Conservation (phyloP, 2,329 filamentous ascomycete genomes). For the Waltergamsia citrina region DNA sequence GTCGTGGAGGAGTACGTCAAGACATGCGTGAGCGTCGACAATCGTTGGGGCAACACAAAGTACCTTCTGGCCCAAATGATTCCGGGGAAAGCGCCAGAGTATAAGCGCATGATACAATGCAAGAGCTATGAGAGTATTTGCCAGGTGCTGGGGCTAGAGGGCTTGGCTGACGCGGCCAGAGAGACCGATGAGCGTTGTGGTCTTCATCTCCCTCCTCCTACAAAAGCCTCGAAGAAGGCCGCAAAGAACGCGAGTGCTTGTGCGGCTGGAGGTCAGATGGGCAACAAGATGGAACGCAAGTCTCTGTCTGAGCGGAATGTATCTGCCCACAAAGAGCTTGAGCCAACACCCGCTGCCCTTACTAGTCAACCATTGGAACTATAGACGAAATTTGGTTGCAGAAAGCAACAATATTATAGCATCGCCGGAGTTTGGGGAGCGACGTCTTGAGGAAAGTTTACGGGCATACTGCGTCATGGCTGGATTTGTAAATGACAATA, state of each 20-base stretch:
- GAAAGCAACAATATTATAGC: too few relatives aligned
- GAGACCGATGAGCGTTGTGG: conserved; percentile 56
- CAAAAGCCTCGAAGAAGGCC: conserved; percentile 21
- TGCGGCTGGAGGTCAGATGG: conserved; percentile 37
- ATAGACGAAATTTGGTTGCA: background rate
- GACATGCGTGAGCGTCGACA: conserved; percentile 66
- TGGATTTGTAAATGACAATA: background rate
- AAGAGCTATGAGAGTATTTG: conserved; percentile 67
- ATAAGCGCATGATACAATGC: conserved; percentile 49
- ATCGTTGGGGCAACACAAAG: conserved; percentile 88
- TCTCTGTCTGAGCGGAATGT: conserved; percentile 23
- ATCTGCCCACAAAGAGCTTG: conserved; percentile 10
- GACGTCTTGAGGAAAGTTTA: too few relatives aligned
- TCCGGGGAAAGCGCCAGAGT: conserved; percentile 63
- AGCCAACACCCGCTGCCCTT: conserved; percentile 13
- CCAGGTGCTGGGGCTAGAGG: conserved; percentile 52
- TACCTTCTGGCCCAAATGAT: conserved; percentile 80
- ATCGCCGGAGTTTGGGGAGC: conserved; percentile 1
- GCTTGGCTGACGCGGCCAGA: conserved; percentile 53
- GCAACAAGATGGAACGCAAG: conserved; percentile 22
- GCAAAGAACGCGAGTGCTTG: conserved; percentile 28
- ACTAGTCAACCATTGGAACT: conserved; percentile 4
- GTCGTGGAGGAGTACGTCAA: conserved; percentile 70
- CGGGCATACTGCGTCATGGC: background rate
- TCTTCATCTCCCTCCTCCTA: conserved; percentile 35